phyloP scores from a whole-genome alignment of 2,329 filamentous ascomycete species.

The Aspergillus eucalypticola region DNA sequence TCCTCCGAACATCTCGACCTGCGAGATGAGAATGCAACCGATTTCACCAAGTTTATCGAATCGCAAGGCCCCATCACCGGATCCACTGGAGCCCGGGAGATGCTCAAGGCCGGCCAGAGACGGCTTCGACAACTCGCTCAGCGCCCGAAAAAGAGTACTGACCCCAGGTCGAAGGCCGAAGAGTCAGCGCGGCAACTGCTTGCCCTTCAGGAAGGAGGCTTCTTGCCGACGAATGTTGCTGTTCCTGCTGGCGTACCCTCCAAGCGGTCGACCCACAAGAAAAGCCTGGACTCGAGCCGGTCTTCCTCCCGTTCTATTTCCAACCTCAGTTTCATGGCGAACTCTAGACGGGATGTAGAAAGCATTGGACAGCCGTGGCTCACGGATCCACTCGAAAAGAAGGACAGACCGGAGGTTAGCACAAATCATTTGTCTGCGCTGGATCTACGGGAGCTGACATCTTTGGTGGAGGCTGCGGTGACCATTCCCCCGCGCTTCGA shows the following conservation, averaged over 20 bases:
- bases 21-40: slow-evolving; percentile 36
- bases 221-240: slow-evolving; percentile 23
- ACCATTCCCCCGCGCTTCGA: slow-evolving; percentile 28
- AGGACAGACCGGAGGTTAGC: slow-evolving; percentile 16
- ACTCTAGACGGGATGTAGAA: slow-evolving; percentile 37
- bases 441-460: slow-evolving; percentile 35
- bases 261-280: slow-evolving; percentile 23
- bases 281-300: slow-evolving; percentile 23
- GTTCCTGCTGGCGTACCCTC: slow-evolving; percentile 1
- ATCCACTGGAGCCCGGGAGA: slow-evolving; percentile 28
- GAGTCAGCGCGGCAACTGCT: slow-evolving; percentile 31
- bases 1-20: slow-evolving; percentile 16
- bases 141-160: slow-evolving; percentile 30
- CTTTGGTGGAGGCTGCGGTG: slow-evolving; percentile 35
- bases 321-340: slow-evolving; percentile 30
- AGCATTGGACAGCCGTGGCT: slow-evolving; percentile 42
- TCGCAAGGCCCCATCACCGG: slow-evolving; percentile 23
- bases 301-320: slow-evolving; percentile 17
- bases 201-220: slow-evolving; percentile 34
- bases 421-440: slow-evolving; percentile 29
- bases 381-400: slow-evolving; percentile 27
- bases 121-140: slow-evolving; percentile 39
- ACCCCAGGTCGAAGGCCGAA: slow-evolving; percentile 26
- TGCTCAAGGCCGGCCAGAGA: slow-evolving; percentile 35
- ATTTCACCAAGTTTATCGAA: slow-evolving; percentile 41